Conservation (phyloP, 2,329 filamentous ascomycete species). For the Pseudocercospora crystallina region DNA sequence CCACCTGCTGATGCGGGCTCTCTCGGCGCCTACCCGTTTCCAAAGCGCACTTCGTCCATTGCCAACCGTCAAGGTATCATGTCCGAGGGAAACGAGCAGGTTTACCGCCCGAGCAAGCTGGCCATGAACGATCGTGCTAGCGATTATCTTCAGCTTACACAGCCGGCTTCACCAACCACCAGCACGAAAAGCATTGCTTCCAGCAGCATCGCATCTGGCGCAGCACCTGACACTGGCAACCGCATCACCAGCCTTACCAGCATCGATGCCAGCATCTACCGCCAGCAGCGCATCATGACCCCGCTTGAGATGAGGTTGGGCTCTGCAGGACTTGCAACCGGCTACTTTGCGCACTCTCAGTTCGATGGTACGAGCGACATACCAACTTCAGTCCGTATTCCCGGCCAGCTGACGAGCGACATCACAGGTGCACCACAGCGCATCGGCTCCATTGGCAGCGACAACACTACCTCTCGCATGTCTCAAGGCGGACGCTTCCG, state of each 20-base stretch:
- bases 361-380: conserved; percentile 33
- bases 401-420: conserved; percentile 16
- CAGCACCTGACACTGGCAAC: conserved; percentile 16
- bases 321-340: conserved; percentile 33
- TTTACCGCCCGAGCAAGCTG: conserved; percentile 2
- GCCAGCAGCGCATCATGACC: conserved; percentile 32
- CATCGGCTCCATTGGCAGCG: conserved; percentile 2
- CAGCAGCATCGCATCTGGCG: conserved; percentile 20
- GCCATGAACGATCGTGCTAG: conserved; percentile 1
- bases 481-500: conserved; percentile 24
- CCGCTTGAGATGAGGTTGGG: conserved; percentile 35
- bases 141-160: conserved; percentile 5
- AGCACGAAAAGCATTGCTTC: conserved; percentile 21
- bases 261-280: conserved; percentile 29
- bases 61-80: conserved; percentile 19
- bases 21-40: conserved; percentile 23
- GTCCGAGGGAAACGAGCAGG: conserved; percentile 13
- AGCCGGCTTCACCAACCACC: conserved; percentile 15
- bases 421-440: conserved; percentile 18
- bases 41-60: conserved; percentile 22
- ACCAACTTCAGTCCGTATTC: conserved; percentile 2
- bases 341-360: conserved; percentile 34
- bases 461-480: conserved; percentile 2
- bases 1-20: conserved; percentile 7
- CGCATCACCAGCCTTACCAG: conserved; percentile 31